Evolutionary conservation across 176 grass and related monocot genomes (phyloP).

Genomic region (Avena eriantha): DNA sequence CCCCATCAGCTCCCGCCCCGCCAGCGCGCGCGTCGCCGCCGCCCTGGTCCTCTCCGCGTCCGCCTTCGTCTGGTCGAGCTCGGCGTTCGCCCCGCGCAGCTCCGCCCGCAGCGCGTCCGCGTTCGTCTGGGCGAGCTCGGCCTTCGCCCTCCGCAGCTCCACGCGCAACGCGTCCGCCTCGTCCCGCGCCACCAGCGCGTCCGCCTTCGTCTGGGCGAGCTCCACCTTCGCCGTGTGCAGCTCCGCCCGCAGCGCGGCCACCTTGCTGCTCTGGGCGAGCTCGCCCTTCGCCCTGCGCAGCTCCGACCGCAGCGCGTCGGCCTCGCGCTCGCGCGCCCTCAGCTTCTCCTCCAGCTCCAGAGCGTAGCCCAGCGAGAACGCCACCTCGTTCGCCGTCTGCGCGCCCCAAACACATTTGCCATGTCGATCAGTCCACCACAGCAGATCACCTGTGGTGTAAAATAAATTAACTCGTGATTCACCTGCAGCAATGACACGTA

Average conservation of each 20-base stretch:
- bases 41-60: neutral
- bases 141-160: conserved; percentile 12
- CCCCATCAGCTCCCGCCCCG: neutral
- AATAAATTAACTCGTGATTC: neutral
- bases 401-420: neutral
- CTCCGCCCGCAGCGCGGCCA: neutral
- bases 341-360: conserved; percentile 32
- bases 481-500: conserved; percentile 28
- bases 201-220: conserved; percentile 34
- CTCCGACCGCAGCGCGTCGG: conserved; percentile 14
- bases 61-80: conserved; percentile 24
- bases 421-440: neutral
- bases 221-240: conserved; percentile 9
- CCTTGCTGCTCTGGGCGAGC: conserved; percentile 31
- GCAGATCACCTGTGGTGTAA: neutral
- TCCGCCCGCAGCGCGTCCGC: neutral
- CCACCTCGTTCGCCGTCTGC: conserved; percentile 41
- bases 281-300: conserved; percentile 11
- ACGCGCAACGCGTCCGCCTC: neutral
- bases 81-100: neutral
- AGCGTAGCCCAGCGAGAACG: conserved; percentile 27
- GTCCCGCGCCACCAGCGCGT: neutral
- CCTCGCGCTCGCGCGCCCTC: neutral
- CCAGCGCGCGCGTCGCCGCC: conserved; percentile 25
- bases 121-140: conserved; percentile 23